phyloP scores from a whole-genome alignment of 305 asterid genomes.

The Striga hermonthica region DNA sequence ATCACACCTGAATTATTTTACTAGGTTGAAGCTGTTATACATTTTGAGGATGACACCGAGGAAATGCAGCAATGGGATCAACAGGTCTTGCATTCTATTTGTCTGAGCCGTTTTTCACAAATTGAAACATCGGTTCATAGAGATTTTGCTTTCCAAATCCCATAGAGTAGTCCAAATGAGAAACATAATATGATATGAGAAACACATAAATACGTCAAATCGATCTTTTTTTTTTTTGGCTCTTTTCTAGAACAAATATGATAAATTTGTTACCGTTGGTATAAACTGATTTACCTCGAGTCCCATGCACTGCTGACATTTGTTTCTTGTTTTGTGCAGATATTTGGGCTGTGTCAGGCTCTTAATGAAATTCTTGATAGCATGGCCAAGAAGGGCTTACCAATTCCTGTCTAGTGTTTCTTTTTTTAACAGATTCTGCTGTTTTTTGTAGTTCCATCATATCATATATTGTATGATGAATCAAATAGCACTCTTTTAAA shows the following conservation, averaged over 20 bases:
- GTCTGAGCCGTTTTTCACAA: not conserved
- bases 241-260: no score
- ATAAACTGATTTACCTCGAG: no score
- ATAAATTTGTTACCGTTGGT: no score
- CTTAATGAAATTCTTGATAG: slow-evolving; percentile 83
- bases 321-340: slow-evolving; percentile 45
- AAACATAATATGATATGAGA: not conserved
- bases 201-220: not conserved
- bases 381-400: slow-evolving; percentile 94
- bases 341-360: slow-evolving; percentile 89
- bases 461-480: slow-evolving; percentile 6
- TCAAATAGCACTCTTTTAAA: not conserved
- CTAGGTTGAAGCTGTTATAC: slow-evolving; percentile 93
- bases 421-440: not conserved
- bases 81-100: slow-evolving; percentile 52
- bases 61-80: slow-evolving; percentile 98
- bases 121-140: slow-evolving; percentile 1
- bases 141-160: not conserved
- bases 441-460: slow-evolving; percentile 8
- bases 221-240: not conserved
- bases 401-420: slow-evolving; percentile 59
- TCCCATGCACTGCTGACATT: slow-evolving; percentile 9
- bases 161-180: not conserved
- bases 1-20: slow-evolving; percentile 20
- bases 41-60: slow-evolving; percentile 92